Percentiles rank a stretch among this genome's conserved stretches.
phyloP scores from a whole-genome alignment of 2,329 filamentous ascomycete genomes.

The Huntiella savannae region DNA sequence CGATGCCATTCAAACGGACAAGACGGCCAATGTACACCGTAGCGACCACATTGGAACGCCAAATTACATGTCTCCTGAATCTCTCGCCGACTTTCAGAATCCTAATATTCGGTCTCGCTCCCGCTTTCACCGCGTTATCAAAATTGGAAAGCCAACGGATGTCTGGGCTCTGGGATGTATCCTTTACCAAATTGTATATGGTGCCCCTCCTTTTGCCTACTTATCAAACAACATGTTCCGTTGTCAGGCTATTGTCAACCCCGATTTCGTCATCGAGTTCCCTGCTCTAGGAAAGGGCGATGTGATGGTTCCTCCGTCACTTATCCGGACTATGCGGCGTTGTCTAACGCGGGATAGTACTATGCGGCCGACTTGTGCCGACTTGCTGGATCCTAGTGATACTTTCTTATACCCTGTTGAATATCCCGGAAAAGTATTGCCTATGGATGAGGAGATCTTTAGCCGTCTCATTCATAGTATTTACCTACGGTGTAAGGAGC shows the following conservation, averaged over 20 bases:
- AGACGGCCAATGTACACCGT: constrained; percentile 93
- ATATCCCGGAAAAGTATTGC: constrained; percentile 32
- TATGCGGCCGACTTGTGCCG: constrained; percentile 42
- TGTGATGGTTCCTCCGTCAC: constrained; percentile 35
- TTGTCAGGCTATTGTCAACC: constrained; percentile 74
- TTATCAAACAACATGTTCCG: constrained; percentile 73
- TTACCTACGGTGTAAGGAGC: constrained; percentile 36
- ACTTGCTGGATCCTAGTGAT: constrained; percentile 39
- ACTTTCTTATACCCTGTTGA: constrained; percentile 46
- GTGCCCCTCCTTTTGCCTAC: constrained; percentile 85
- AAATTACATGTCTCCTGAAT: constrained; percentile 97
- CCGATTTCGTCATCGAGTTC: constrained; percentile 53
- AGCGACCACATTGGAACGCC: constrained; percentile 90
- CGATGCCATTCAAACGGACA: constrained; percentile 85
- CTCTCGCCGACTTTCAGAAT: constrained; percentile 63
- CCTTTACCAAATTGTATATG: constrained; percentile 94
- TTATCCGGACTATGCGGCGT: constrained; percentile 41
- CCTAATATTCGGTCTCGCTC: constrained; percentile 30
- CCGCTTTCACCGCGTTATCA: constrained; percentile 54
- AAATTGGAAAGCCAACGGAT: constrained; percentile 86
- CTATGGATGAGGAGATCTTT: constrained; percentile 43
- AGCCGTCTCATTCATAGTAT: constrained; percentile 44
- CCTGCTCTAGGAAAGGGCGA: constrained; percentile 50
- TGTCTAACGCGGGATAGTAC: constrained; percentile 45
- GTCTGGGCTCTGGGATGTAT: constrained; percentile 95